Percentiles rank a stretch among this genome's conserved stretches.
Conservation (phyloP, 495 filamentous ascomycete species). For the Cairneyella variabilis region DNA sequence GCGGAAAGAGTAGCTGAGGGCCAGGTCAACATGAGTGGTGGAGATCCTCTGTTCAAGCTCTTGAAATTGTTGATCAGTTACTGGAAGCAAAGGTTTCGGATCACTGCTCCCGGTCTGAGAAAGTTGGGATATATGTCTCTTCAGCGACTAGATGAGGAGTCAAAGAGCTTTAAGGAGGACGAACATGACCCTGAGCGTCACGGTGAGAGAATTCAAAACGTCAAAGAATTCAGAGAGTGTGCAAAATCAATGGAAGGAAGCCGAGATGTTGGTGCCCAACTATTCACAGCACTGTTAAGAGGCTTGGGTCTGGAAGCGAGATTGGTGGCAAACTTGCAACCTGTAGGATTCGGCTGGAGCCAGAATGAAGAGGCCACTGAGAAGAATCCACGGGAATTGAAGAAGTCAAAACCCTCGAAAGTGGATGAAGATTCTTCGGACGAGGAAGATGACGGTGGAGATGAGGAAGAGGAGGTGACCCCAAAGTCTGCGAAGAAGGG, state of each 20-base stretch:
- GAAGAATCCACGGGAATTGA: slow-evolving; percentile 27
- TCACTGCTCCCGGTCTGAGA: slow-evolving; percentile 75
- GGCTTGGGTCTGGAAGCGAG: slow-evolving; percentile 77
- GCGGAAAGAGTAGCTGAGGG: slow-evolving; percentile 68
- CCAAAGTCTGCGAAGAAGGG: slow-evolving; percentile 8
- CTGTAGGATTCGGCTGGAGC: slow-evolving; percentile 87
- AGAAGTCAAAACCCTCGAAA: slow-evolving; percentile 6
- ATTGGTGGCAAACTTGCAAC: slow-evolving; percentile 80
- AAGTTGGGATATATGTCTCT: slow-evolving; percentile 84
- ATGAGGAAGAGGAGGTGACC: slow-evolving; percentile 5
- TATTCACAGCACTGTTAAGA: slow-evolving; percentile 87
- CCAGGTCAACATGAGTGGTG: slow-evolving; percentile 64
- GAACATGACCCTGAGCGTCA: slow-evolving; percentile 56
- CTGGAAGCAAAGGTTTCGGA: slow-evolving; percentile 82
- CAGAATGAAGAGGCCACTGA: slow-evolving; percentile 67
- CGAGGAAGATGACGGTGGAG: slow-evolving; percentile 20
- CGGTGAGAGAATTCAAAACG: slow-evolving; percentile 65
- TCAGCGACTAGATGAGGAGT: slow-evolving; percentile 61
- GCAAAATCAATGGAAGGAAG: slow-evolving; percentile 76
- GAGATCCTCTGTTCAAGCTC: slow-evolving; percentile 78
- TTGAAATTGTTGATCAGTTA: slow-evolving; percentile 71
- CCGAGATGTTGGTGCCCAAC: slow-evolving; percentile 80
- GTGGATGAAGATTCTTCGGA: slow-evolving; percentile 34
- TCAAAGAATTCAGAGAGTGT: slow-evolving; percentile 62
- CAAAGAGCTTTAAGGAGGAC: slow-evolving; percentile 59